A percentile compares a stretch with the other conserved stretches of the same genome.
These are phyloP conservation scores for Peniophora sp. DNA, from an alignment of 1,284 basidiomycete genomes.

Conservation along the genomic window DNA sequence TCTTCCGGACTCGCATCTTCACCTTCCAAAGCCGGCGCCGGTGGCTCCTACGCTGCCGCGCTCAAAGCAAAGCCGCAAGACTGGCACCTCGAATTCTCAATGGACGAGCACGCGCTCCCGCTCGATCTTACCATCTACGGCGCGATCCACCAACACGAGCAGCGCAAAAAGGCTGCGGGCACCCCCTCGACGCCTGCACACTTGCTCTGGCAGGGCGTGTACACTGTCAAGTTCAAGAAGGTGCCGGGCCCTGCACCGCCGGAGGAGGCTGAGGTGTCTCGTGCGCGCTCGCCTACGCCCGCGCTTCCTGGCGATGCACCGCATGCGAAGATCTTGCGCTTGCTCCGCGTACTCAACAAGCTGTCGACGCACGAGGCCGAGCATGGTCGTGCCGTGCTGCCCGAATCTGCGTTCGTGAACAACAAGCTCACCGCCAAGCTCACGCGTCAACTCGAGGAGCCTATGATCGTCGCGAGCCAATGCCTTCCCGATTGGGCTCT, in stretches of 20 bases:
- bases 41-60: slow-evolving; percentile 84
- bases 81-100: slow-evolving; percentile 94
- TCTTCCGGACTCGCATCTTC: slow-evolving; percentile 13
- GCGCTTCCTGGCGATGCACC: slow-evolving; percentile 82
- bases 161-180: slow-evolving; percentile 46
- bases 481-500: slow-evolving; percentile 96
- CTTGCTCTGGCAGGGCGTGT: slow-evolving; percentile 83
- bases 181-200: slow-evolving; percentile 48
- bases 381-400: slow-evolving; percentile 46
- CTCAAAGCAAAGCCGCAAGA: slow-evolving; percentile 88
- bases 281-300: slow-evolving; percentile 55
- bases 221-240: slow-evolving; percentile 91
- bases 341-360: slow-evolving; percentile 83
- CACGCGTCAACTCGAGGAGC: slow-evolving; percentile 95
- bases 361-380: slow-evolving; percentile 64
- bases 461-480: slow-evolving; percentile 96
- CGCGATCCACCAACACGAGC: slow-evolving; percentile 85
- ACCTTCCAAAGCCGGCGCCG: slow-evolving; percentile 27
- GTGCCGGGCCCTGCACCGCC: slow-evolving; percentile 73
- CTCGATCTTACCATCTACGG: slow-evolving; percentile 93
- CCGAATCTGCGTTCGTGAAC: slow-evolving; percentile 88
- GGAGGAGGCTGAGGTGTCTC: slow-evolving; percentile 21
- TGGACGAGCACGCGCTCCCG: slow-evolving; percentile 79
- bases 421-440: slow-evolving; percentile 98
- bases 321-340: slow-evolving; percentile 85